A percentile compares a stretch with the other conserved stretches of the same genome.
These are phyloP conservation scores for Curvularia sp. DNA, from an alignment of 2,329 filamentous ascomycete species.

Conservation along the genomic window DNA sequence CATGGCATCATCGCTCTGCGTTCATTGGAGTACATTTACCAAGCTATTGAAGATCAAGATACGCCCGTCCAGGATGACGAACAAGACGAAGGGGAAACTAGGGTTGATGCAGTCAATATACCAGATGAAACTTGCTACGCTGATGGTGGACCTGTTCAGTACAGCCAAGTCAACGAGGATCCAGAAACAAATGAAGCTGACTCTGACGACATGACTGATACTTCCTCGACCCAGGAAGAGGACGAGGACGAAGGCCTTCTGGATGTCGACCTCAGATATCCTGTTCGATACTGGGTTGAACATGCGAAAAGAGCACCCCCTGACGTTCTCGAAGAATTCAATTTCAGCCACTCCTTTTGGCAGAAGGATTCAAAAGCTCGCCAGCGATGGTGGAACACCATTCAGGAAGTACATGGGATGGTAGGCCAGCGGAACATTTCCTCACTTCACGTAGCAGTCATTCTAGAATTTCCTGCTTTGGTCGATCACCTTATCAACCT, in stretches of 20 bases:
- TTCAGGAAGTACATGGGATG: constrained; percentile 21
- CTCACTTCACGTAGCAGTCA: constrained; percentile 28
- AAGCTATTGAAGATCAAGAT: constrained; percentile 13
- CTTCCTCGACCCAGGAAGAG: neutral
- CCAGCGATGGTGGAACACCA: constrained; percentile 28
- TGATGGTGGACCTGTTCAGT: neutral
- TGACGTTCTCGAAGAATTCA: constrained; percentile 33
- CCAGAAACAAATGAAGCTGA: neutral
- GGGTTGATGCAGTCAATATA: neutral
- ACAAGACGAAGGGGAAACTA: neutral
- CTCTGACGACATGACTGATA: neutral
- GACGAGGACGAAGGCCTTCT: constrained; percentile 1
- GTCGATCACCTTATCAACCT: constrained; percentile 28
- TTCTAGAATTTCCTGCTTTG: constrained; percentile 25
- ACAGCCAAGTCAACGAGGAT: neutral
- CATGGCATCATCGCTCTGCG: constrained; percentile 36
- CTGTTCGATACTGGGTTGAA: constrained; percentile 33
- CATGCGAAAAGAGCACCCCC: constrained; percentile 29
- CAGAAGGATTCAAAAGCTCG: constrained; percentile 19
- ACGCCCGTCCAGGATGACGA: neutral
- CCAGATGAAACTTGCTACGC: neutral
- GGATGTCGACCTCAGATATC: constrained; percentile 24
- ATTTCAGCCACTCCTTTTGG: constrained; percentile 28
- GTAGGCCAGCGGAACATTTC: constrained; percentile 21
- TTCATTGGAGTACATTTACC: constrained; percentile 28